Conservation (phyloP, 2,329 filamentous ascomycete genomes). For the Penicillium frequentans region DNA sequence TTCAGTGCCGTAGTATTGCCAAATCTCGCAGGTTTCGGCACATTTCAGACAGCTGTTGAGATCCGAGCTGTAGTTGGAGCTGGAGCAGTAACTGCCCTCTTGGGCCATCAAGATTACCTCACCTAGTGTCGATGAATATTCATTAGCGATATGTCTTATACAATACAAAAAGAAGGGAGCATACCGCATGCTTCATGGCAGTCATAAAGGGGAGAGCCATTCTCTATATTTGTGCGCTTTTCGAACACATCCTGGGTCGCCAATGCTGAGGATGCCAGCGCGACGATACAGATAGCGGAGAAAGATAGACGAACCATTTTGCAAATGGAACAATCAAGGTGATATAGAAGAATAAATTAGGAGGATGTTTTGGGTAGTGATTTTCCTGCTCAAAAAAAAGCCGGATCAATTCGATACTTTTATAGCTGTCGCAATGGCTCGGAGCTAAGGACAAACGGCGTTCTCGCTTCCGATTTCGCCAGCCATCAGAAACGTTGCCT, state of each 20-base stretch:
- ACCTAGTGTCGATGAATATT: not conserved
- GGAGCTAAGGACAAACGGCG: not conserved
- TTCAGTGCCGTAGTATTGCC: slow-evolving; percentile 44
- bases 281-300: not conserved
- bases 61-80: slow-evolving; percentile 27
- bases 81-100: slow-evolving; percentile 26
- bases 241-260: slow-evolving; percentile 6
- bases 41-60: slow-evolving; percentile 42
- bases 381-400: not conserved
- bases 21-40: slow-evolving; percentile 46
- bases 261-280: slow-evolving; percentile 1
- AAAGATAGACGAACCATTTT: not conserved
- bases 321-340: not conserved
- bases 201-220: slow-evolving; percentile 33
- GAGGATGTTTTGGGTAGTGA: not conserved
- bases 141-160: not conserved
- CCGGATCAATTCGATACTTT: not conserved
- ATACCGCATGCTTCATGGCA: slow-evolving; percentile 38
- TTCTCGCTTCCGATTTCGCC: not conserved
- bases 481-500: no score
- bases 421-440: not conserved
- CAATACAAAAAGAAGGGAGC: not conserved
- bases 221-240: slow-evolving; percentile 8
- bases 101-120: slow-evolving; percentile 1
- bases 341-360: not conserved